Percentiles rank a stretch among this genome's conserved stretches.
Conservation (phyloP, 495 filamentous ascomycete genomes). For the Aspergillus wentii region DNA sequence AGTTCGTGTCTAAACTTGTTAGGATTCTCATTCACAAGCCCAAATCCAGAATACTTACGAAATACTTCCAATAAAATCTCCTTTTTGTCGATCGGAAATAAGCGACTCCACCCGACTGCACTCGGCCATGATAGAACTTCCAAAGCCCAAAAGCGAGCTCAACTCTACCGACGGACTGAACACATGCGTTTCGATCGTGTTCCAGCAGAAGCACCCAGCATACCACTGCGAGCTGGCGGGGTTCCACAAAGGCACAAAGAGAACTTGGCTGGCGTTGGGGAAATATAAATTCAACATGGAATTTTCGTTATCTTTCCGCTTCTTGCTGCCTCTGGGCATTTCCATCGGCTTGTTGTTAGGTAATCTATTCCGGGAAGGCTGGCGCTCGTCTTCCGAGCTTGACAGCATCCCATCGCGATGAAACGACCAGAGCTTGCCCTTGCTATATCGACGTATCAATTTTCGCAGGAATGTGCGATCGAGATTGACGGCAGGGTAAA, state of each 20-base stretch:
- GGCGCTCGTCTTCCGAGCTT: conserved; percentile 36
- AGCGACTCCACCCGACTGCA: conserved; percentile 56
- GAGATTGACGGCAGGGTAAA: conserved; percentile 28
- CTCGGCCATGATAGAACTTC: conserved; percentile 64
- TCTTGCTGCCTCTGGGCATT: conserved; percentile 36
- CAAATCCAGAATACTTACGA: conserved; percentile 46
- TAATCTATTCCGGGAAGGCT: conserved; percentile 16
- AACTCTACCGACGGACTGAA: conserved; percentile 38
- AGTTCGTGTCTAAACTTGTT: conserved; percentile 71
- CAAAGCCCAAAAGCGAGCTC: conserved; percentile 57
- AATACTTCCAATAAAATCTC: conserved; percentile 72
- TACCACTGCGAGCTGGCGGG: conserved; percentile 65
- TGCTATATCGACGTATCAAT: conserved; percentile 54
- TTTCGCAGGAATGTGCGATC: conserved; percentile 41
- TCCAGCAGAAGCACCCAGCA: conserved; percentile 63
- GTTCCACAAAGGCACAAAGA: conserved; percentile 63
- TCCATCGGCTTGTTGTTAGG: conserved; percentile 9
- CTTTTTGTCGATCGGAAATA: conserved; percentile 58
- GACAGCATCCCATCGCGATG: conserved; percentile 45
- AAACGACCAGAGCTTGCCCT: conserved; percentile 63
- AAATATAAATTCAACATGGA: conserved; percentile 40
- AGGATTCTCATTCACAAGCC: too few relatives aligned
- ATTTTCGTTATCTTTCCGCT: conserved; percentile 38
- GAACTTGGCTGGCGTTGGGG: conserved; percentile 37
- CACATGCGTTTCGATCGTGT: conserved; percentile 34